Conservation (phyloP, 192 early-diverging fungal species). For the Coemansia sp. region DNA sequence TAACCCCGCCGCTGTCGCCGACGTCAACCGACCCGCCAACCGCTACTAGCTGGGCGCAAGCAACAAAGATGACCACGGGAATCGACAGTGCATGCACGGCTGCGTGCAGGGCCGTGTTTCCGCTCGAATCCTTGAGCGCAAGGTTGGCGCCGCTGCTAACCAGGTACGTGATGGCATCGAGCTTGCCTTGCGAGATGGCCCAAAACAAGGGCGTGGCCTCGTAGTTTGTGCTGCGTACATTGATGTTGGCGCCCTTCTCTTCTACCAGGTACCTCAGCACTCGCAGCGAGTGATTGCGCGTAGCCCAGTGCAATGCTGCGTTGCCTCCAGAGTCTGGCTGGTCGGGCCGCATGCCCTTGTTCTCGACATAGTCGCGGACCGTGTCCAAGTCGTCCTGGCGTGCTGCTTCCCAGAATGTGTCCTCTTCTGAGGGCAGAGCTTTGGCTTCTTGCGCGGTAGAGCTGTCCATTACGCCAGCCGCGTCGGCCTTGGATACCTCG, state of each 20-base stretch:
- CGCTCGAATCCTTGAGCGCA: slow-evolving; percentile 70
- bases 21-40: slow-evolving; percentile 58
- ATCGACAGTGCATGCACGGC: slow-evolving; percentile 81
- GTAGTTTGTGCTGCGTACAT: slow-evolving; percentile 73
- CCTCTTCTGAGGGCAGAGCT: slow-evolving; percentile 2
- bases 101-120: slow-evolving; percentile 88
- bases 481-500: slow-evolving; percentile 22
- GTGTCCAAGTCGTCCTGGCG: slow-evolving; percentile 64
- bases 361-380: slow-evolving; percentile 59
- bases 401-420: slow-evolving; percentile 55
- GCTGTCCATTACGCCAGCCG: slow-evolving; percentile 12
- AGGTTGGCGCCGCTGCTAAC: slow-evolving; percentile 77
- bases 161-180: slow-evolving; percentile 71
- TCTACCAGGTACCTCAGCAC: slow-evolving; percentile 78
- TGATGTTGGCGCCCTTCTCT: slow-evolving; percentile 64
- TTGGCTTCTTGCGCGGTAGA: not conserved
- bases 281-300: slow-evolving; percentile 68
- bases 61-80: slow-evolving; percentile 72
- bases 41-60: slow-evolving; percentile 65
- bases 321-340: slow-evolving; percentile 67
- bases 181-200: slow-evolving; percentile 77
- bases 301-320: slow-evolving; percentile 84
- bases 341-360: slow-evolving; percentile 49
- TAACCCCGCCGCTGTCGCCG: slow-evolving; percentile 74
- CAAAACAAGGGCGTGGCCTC: slow-evolving; percentile 91